Percentiles rank a stretch among this genome's conserved stretches.
These are phyloP conservation scores for Erucastrum elatum DNA, from an alignment of 345 rosid species.

Conservation along the genomic window DNA sequence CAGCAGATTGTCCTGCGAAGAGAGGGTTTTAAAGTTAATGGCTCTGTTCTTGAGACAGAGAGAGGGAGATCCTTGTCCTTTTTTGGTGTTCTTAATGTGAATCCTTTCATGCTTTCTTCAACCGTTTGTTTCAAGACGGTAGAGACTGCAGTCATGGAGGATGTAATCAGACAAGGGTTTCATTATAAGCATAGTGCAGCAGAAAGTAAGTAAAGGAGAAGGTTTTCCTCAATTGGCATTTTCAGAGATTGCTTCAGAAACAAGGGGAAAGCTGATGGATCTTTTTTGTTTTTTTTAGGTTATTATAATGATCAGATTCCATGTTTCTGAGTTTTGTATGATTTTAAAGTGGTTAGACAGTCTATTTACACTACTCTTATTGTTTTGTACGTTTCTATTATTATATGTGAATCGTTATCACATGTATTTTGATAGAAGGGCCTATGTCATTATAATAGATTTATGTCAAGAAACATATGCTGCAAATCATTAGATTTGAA, in stretches of 20 bases:
- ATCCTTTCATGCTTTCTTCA: slow-evolving; percentile 27
- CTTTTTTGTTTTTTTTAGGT: slow-evolving; percentile 16
- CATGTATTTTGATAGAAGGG: slow-evolving; percentile 17
- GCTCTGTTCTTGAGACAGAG: neutral
- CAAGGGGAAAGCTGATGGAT: slow-evolving; percentile 26
- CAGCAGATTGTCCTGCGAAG: neutral
- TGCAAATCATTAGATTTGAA: neutral
- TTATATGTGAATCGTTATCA: slow-evolving; percentile 24
- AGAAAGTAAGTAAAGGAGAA: slow-evolving; percentile 17
- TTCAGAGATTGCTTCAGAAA: slow-evolving; percentile 41
- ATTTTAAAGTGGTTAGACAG: slow-evolving; percentile 28
- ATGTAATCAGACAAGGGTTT: slow-evolving; percentile 29
- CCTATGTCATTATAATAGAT: slow-evolving; percentile 2
- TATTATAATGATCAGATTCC: slow-evolving; percentile 29
- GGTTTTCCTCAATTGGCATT: slow-evolving; percentile 31
- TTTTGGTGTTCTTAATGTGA: slow-evolving; percentile 23
- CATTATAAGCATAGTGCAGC: slow-evolving; percentile 25
- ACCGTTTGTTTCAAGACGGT: slow-evolving; percentile 9
- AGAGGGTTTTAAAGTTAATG: neutral
- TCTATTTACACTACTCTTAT: neutral
- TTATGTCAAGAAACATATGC: neutral
- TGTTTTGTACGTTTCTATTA: slow-evolving; percentile 18
- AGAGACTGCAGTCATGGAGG: slow-evolving; percentile 18
- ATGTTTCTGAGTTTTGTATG: slow-evolving; percentile 35
- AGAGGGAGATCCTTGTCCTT: neutral